Evolutionary conservation across 352 stramenopile species (phyloP), one percentile per base, ranked within the genome.

Genomic region (Pythium monospermum): DNA sequence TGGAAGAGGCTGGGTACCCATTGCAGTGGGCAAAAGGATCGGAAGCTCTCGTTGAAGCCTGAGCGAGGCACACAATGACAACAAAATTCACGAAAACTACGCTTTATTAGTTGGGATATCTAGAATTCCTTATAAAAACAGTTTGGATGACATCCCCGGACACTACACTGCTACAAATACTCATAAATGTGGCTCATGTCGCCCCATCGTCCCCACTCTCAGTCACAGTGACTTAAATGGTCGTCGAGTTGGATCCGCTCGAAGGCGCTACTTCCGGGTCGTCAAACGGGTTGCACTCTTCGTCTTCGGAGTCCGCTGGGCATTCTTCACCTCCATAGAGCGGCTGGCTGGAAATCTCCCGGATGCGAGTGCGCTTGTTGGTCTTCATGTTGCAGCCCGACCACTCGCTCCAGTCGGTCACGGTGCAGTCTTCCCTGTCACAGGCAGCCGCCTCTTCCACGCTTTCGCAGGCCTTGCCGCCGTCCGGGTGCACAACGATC

Each of bases 1-100:
- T 98, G 11, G 71, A 92, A 57, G 62, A 85, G 40, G 54, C 83
- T 16, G 91, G 89, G 5, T 98, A 98, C 67, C 76, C 89, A 38
- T 72, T 97, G 19, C 57, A 88, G 36, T 98, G 89, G 88, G 80
- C 66, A 3, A 59, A 48, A 11, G 59, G 57, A 44, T 58, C 52
- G 30, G 60, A 68, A 33, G 42, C 59, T 4, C 51, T 66, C 35
- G 23, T 54, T 7, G 59, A 66, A 47, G 49, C 52, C 2, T 60
- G 36, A 49, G 30, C 2, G 0, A 46, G 16, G 11, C 35, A 28
- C 40, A 53, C 18, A 43, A n/a, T 18, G 2, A 27, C 48, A 32
- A 32, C 27, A 27, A n/a, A 49, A 23, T 38, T 8, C n/a, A 39
- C 26, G 37, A 39, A n/a, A 10, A 39, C 8, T 37, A 15, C 42